Conservation (phyloP, 1,284 basidiomycete genomes). For the Ceratobasidium sp. region DNA sequence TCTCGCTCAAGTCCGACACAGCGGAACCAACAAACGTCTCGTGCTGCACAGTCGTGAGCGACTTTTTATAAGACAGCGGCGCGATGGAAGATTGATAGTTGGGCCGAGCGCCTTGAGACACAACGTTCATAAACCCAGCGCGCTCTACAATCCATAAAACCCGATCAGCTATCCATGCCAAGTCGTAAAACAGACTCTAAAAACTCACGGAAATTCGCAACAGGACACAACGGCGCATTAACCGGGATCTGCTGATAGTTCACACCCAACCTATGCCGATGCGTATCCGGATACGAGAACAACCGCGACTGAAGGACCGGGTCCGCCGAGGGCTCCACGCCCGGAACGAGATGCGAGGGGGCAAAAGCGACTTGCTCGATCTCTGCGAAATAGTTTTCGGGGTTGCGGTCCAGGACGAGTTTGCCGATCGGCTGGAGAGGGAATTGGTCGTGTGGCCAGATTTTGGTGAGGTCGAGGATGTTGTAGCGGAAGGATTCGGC, state of each 20-base stretch:
- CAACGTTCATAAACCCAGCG: conserved; percentile 75
- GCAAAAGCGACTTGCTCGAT: conserved; percentile 78
- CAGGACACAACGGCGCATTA: conserved; percentile 79
- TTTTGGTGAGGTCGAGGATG: conserved; percentile 89
- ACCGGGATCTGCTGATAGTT: conserved; percentile 94
- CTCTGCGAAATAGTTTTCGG: conserved; percentile 88
- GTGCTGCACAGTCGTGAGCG: conserved; percentile 67
- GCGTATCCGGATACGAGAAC: conserved; percentile 96
- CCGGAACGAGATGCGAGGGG: conserved; percentile 87
- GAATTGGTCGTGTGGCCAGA: conserved; percentile 87
- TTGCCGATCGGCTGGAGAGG: conserved; percentile 90
- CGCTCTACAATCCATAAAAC: conserved; percentile 61
- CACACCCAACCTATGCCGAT: conserved; percentile 82
- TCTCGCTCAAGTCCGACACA: conserved; percentile 78
- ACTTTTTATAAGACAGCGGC: conserved; percentile 69
- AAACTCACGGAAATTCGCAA: conserved; percentile 82
- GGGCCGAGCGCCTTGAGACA: conserved; percentile 85
- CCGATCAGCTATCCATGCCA: too few species aligned
- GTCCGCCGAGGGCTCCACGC: conserved; percentile 89
- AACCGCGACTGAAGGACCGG: conserved; percentile 93
- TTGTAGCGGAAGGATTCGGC: conserved; percentile 93
- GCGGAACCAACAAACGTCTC: conserved; percentile 82
- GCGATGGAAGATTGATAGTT: conserved; percentile 86
- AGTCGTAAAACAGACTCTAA: too few species aligned
- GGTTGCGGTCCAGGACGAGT: conserved; percentile 88